Base-by-base conservation (phyloP, 805 yeast genomes). In the Teunomyces kruisii region DNA sequence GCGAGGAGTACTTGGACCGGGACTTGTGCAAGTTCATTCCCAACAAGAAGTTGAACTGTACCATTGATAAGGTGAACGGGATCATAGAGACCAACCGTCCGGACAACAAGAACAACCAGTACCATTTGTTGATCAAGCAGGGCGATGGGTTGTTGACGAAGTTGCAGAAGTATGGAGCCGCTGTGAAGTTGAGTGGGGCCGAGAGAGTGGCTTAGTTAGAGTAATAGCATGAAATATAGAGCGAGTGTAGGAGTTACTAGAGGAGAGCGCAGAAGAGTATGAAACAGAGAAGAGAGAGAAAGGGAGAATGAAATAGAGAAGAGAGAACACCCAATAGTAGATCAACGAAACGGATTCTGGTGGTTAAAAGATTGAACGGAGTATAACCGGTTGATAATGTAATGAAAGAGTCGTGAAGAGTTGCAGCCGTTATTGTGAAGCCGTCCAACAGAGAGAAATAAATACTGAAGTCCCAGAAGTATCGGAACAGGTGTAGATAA, bases 41-140 rank as follows among this genome's bases (percentile, higher is more conserved):
- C 31, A 91, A 84, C 67, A 90, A 91, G 63, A 89, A 89, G 68
- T 78, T 94, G 62, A 92, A 91, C 70, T 94, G 99, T 70, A 91
- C 94, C 42, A 89, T 94, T 60, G 99, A 94, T 65, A 81, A 88
- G 61, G 98, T 94, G 42, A 88, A 90, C 65, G 98, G 96, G 10
- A 88, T 94, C 49, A 88, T 94, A 52, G 95, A 88, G 64, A 94
- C 99, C 13, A 94, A 90, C 67, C 79, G 98, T 55, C 97, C 97
- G 1, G 99, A 94, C 65, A 90, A 86, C 70, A 94, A 94, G 70
- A 92, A 94, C 62, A 86, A 88, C 45, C 98, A 92, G 69, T 94
- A 91, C 66, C 96, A 90, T 62, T 67, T 75, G 51, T 77, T 94
- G 58, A 83, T 94, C 58, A 90, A 88, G 67, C 95, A 86, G 62